phyloP scores from a whole-genome alignment of 2,329 filamentous ascomycete genomes.

The Penicillium sp. region DNA sequence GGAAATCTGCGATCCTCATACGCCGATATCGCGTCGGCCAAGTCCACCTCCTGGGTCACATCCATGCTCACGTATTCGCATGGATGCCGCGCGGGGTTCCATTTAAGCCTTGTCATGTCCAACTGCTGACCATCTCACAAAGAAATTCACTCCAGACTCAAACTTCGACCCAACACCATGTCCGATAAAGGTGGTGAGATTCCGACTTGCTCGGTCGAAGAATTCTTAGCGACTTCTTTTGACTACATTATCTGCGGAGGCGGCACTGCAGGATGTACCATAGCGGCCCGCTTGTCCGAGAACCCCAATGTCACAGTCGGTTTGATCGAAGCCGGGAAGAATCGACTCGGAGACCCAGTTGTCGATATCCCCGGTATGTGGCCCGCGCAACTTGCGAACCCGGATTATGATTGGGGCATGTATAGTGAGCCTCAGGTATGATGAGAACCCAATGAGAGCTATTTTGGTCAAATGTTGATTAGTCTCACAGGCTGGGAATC shows the following conservation, averaged over 20 bases:
- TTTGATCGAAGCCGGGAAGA: constrained; percentile 48
- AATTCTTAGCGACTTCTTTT: constrained; percentile 16
- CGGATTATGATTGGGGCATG: constrained; percentile 40
- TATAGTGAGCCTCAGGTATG: constrained; percentile 29
- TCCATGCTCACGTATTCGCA: no score
- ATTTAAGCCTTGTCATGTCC: neutral
- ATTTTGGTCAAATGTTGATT: neutral
- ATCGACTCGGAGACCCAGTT: constrained; percentile 27
- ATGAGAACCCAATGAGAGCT: neutral
- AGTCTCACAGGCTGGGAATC: constrained; percentile 18
- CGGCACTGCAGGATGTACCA: constrained; percentile 53
- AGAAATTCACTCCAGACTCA: neutral
- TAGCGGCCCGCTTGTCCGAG: constrained; percentile 47
- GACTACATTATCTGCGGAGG: constrained; percentile 52
- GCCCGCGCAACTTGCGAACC: constrained; percentile 26
- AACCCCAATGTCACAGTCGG: constrained; percentile 43
- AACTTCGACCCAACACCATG: neutral
- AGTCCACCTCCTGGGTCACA: no score
- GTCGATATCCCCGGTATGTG: constrained; percentile 29
- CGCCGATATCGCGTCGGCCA: no score
- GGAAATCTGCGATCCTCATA: no score
- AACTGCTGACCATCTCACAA: neutral
- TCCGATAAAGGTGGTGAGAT: neutral
- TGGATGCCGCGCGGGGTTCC: neutral
- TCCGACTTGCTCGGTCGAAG: constrained; percentile 12